Conservation (phyloP, 352 stramenopile species). For the Globisporangium okanoganense region DNA sequence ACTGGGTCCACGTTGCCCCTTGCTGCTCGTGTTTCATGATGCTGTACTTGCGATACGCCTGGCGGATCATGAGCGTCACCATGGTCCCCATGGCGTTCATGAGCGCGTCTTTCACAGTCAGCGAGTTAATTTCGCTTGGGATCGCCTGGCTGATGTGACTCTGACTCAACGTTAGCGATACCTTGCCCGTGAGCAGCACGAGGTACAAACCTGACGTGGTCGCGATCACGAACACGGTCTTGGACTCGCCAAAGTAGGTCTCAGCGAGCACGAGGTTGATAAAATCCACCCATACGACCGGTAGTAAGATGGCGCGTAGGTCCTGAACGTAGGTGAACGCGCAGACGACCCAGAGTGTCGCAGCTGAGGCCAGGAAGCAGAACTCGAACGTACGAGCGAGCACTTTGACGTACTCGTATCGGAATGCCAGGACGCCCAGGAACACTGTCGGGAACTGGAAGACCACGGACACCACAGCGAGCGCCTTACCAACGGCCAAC, state of each 20-base stretch:
- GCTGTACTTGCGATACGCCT: slow-evolving; percentile 3
- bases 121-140: background rate
- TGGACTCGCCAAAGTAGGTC: background rate
- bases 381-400: slow-evolving; percentile 1
- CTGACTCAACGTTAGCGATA: background rate
- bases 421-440: background rate
- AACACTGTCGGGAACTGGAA: background rate
- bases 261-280: slow-evolving; percentile 5
- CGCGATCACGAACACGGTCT: background rate
- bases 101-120: background rate
- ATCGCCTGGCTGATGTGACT: background rate
- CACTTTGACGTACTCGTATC: background rate
- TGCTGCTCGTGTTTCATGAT: background rate
- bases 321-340: background rate
- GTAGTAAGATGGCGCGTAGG: background rate
- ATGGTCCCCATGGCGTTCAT: slow-evolving; percentile 4
- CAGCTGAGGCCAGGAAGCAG: background rate
- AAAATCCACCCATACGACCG: background rate
- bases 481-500: background rate
- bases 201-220: background rate
- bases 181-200: background rate
- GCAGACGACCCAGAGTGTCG: background rate
- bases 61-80: background rate
- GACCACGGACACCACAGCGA: background rate
- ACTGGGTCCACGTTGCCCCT: background rate